Percentiles rank a stretch among this genome's conserved stretches.
Evolutionary conservation across 345 rosid genomes (phyloP).

Genomic region (Mercurialis annua): DNA sequence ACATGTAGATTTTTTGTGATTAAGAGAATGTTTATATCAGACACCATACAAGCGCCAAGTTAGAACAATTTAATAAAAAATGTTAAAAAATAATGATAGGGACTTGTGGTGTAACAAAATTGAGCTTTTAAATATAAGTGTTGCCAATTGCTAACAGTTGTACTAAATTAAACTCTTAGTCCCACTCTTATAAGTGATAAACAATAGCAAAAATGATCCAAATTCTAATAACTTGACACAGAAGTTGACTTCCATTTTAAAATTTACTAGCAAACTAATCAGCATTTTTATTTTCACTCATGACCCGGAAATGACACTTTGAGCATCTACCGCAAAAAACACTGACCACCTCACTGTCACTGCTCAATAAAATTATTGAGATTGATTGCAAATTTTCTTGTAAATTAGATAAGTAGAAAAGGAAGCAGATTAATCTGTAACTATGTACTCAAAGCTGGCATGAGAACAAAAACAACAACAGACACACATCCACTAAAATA

Average conservation of each 20-base stretch:
- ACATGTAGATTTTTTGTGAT: too few relatives aligned
- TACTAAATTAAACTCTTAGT: background rate
- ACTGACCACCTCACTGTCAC: background rate
- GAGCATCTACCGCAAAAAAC: background rate
- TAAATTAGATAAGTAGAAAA: background rate
- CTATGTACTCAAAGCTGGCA: background rate
- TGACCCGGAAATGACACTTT: background rate
- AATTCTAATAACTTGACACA: background rate
- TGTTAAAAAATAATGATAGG: too few relatives aligned
- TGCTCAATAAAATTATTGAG: background rate
- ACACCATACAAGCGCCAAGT: background rate
- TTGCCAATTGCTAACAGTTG: background rate
- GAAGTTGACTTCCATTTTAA: background rate
- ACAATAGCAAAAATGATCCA: background rate
- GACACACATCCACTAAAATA: background rate
- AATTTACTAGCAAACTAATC: background rate
- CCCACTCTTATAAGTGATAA: background rate
- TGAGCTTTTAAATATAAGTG: conserved; percentile 4
- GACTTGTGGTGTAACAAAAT: too few relatives aligned
- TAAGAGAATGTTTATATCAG: too few relatives aligned
- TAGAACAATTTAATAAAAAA: background rate
- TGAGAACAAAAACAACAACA: conserved; percentile 1
- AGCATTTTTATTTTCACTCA: background rate
- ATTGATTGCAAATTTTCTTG: background rate
- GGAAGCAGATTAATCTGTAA: background rate